Conservation (phyloP, 345 rosid genomes). For the Theobroma cacao region DNA sequence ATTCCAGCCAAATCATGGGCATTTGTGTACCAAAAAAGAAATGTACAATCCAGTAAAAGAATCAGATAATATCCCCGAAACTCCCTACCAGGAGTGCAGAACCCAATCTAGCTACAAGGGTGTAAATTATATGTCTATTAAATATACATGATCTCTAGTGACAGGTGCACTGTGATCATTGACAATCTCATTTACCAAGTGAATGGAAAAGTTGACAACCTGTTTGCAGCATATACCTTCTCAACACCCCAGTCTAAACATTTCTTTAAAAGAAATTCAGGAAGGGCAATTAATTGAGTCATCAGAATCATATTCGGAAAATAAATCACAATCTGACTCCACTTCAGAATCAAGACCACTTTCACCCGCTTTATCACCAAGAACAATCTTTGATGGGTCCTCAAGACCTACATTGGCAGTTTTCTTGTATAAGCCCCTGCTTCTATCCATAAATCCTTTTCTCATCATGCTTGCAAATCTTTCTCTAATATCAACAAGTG, state of each 20-base stretch:
- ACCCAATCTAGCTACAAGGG: neutral
- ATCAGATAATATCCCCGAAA: neutral
- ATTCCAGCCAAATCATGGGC: neutral
- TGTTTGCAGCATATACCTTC: neutral
- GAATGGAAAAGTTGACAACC: neutral
- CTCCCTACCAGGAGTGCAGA: neutral
- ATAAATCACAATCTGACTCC: conserved; percentile 26
- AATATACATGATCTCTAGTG: too few relatives aligned
- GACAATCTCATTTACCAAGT: neutral
- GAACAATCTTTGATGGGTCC: neutral
- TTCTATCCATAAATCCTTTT: conserved; percentile 61
- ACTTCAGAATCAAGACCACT: conserved; percentile 27
- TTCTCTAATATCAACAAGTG: conserved; percentile 50
- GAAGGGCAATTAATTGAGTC: conserved; percentile 10
- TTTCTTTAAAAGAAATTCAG: neutral
- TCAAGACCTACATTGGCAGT: neutral
- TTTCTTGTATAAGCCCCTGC: conserved; percentile 54
- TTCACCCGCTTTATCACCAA: conserved; percentile 30
- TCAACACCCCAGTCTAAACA: too few relatives aligned
- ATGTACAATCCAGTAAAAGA: too few relatives aligned
- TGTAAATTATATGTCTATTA: too few relatives aligned
- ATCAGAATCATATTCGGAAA: conserved; percentile 35
- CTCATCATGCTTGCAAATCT: conserved; percentile 49
- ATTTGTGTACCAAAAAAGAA: neutral
- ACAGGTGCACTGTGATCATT: neutral